Base-by-base conservation (phyloP, 345 rosid species). In the Reutealis trisperma region DNA sequence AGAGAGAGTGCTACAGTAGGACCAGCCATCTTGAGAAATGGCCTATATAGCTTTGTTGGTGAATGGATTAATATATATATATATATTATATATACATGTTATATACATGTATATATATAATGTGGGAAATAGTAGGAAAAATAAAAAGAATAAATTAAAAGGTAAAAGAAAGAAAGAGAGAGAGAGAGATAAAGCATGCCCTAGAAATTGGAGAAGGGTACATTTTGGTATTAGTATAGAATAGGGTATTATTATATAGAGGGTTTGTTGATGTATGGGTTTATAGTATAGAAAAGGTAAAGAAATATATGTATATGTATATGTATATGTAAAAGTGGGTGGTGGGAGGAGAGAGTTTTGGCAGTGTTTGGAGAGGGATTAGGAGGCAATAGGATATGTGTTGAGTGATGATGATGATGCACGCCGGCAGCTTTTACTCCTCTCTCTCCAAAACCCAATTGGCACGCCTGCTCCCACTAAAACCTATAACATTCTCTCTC, bases 381-480 rank as follows among this genome's bases (percentile, higher is more conserved):
- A 84, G 94, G 91, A 77, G 91, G 94, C 93, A 92, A 82, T 45
- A 79, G 86, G 84, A 81, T 85, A 87, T 80, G 91, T 68, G 67
- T 55, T 63, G 73, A 58, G 60, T 73, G 81, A 90, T 91, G 89
- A 88, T 88, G 89, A 83, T 85, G 87, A 81, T 85, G 97, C 98
- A 94, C 94, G 97, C 98, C 94, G 93, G 92, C 97, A 93, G 97
- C 97, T 91, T 47, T 94, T 92, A 77, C 76, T 67, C 71, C 74
- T 63, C 75, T 76, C 80, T 76, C 73, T 66, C 69, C 68, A n/a
- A 74, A 79, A 68, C 76, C 83, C 80, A 70, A 62, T 74, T 84
- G 89, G 90, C 91, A 90, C 93, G 92, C 94, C 84, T 89, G 88
- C 85, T 79, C 90, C 90, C 92, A 86, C 90, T 86, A 79, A 54